These are phyloP conservation scores for Elsinoe necatrix DNA, from an alignment of 2,329 filamentous ascomycete genomes.

Conservation along the genomic window DNA sequence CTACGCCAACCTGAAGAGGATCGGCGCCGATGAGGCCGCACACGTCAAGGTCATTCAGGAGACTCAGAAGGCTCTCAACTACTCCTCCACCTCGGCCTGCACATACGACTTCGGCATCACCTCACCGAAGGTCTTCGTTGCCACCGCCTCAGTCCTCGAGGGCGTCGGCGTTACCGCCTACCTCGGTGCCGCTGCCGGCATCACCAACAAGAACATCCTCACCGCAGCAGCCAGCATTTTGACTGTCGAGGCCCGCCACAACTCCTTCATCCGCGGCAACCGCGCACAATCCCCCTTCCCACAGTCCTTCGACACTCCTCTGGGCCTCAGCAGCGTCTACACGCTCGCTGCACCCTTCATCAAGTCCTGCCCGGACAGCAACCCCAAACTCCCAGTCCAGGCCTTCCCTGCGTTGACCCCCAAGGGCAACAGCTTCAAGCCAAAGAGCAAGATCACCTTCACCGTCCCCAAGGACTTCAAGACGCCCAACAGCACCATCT, in stretches of 20 bases:
- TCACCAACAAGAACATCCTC: slow-evolving; percentile 50
- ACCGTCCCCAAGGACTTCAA: slow-evolving; percentile 19
- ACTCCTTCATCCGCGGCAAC: slow-evolving; percentile 48
- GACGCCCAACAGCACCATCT: slow-evolving; percentile 23
- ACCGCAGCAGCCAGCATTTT: slow-evolving; percentile 55
- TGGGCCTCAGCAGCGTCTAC: slow-evolving; percentile 52
- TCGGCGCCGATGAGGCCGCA: slow-evolving; percentile 49
- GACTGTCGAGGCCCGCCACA: slow-evolving; percentile 57
- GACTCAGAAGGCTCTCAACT: slow-evolving; percentile 38
- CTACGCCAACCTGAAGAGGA: slow-evolving; percentile 50
- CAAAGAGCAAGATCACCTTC: slow-evolving; percentile 19
- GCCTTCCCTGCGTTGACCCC: slow-evolving; percentile 26
- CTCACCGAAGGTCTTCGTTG: slow-evolving; percentile 44
- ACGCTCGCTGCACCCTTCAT: slow-evolving; percentile 59
- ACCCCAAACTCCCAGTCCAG: slow-evolving; percentile 50
- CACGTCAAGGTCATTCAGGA: slow-evolving; percentile 51
- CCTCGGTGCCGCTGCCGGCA: slow-evolving; percentile 53
- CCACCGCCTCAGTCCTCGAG: slow-evolving; percentile 47
- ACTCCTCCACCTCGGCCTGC: slow-evolving; percentile 45
- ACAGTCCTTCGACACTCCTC: slow-evolving; percentile 52
- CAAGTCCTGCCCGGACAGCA: slow-evolving; percentile 46
- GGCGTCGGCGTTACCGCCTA: slow-evolving; percentile 52
- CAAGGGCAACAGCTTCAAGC: slow-evolving; percentile 8
- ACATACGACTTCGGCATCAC: slow-evolving; percentile 48
- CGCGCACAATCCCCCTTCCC: slow-evolving; percentile 47